These are phyloP conservation scores for Physcomitrellopsis africana DNA, from an alignment of 225 moss, liverwort and hornwort genomes.

Conservation along the genomic window DNA sequence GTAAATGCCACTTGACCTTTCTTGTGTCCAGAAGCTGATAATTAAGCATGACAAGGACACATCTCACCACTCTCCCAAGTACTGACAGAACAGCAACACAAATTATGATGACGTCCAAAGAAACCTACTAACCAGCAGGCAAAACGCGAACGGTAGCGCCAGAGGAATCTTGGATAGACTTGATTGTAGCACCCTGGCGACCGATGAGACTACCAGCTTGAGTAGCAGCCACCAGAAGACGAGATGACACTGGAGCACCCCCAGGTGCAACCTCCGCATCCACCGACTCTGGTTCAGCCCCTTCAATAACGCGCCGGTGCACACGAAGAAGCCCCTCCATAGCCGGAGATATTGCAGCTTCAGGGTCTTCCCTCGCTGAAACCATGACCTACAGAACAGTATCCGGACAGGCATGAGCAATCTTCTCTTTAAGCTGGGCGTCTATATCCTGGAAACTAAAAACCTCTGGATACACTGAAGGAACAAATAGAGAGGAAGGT, in stretches of 20 bases:
- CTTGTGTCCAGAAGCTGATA: not conserved
- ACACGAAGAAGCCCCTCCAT: constrained; percentile 98
- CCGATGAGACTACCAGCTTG: constrained; percentile 99
- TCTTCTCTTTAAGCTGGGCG: not conserved
- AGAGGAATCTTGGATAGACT: constrained; percentile 96
- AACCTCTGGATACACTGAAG: no score
- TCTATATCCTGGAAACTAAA: not conserved
- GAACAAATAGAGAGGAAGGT: no score
- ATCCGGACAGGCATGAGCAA: constrained; percentile 14
- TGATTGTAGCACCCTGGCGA: constrained; percentile 95
- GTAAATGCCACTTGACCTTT: not conserved
- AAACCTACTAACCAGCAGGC: constrained; percentile 81
- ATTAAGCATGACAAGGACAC: not conserved
- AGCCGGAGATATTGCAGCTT: constrained; percentile 84
- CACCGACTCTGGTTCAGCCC: constrained; percentile 85
- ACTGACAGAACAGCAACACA: not conserved
- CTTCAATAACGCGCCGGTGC: constrained; percentile 96
- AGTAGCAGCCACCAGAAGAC: constrained; percentile 94
- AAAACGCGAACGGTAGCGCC: constrained; percentile 95
- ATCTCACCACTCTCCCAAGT: constrained; percentile 3
- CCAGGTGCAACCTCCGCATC: constrained; percentile 87
- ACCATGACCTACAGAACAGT: constrained; percentile 76
- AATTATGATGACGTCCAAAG: constrained; percentile 24
- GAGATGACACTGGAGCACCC: constrained; percentile 87
- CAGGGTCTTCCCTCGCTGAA: constrained; percentile 96